Base-by-base conservation (phyloP, 352 stramenopile species). In the Phytophthora megakarya region DNA sequence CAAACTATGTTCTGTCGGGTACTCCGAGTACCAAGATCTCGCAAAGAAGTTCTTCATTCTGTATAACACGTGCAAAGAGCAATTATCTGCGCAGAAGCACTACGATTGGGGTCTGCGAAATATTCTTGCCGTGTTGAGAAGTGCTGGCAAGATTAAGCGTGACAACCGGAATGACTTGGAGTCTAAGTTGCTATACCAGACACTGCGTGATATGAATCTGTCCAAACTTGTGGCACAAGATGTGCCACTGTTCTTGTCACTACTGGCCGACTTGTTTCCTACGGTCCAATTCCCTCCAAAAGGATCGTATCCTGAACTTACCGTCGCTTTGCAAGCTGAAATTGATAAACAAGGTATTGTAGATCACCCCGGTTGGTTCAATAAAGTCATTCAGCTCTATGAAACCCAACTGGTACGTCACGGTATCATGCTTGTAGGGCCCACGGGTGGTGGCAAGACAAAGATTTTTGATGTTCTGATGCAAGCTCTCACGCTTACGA, bases 401-500 rank as follows among this genome's bases (percentile, higher is more conserved):
- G 97, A 99, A 61, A 99, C 97, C 2, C 97, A 98, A 51, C 88
- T 98, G 16, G 97, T 99, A 45, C 86, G 97, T 16, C 97, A 99
- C 67, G 97, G 97, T 8, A 99, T 99, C 76, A 99, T 99, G 97
- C 80, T 99, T n/a, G 95, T 99, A 9, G 97, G 97, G 5, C 97
- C 97, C 0, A 97, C 94, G 1, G 97, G 97, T 15, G 97, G 97
- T 37, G 97, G 97, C 18, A 99, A 99, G 78, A 99, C 96, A 2
- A 97, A 97, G 65, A 99, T 98, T 37, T 99, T 98, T 61, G 94
- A 98, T 54, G 96, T 96, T 25, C 60, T 99, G 4, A 89, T 96
- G 61, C 87, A 96, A 52, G 96, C 95, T 2, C 74, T 99, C 11
- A 97, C 96, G 18, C 79, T 96, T 42, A 97, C 88, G 6, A 98